Percentiles rank a stretch among this genome's conserved stretches.
phyloP scores from a whole-genome alignment of 345 rosid genomes.

The Turnera subulata region DNA sequence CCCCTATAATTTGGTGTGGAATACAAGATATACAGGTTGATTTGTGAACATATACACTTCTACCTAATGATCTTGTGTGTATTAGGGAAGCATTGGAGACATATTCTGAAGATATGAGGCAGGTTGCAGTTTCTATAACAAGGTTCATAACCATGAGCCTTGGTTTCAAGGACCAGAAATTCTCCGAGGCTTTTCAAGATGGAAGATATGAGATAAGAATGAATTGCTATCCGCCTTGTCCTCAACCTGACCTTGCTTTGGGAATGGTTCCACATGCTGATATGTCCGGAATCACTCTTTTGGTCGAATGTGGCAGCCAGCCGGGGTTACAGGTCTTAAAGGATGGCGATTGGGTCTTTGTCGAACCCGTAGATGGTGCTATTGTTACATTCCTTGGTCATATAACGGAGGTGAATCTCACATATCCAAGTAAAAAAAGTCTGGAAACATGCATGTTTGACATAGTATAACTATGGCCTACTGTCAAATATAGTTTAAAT shows the following conservation, averaged over 20 bases:
- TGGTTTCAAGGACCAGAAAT: conserved; percentile 3
- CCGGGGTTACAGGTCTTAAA: conserved; percentile 19
- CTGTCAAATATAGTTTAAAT: no score
- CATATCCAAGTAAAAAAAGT: background rate
- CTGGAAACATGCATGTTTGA: background rate
- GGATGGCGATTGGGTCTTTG: conserved; percentile 17
- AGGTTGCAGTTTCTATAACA: conserved; percentile 8
- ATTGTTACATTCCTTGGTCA: conserved; percentile 16
- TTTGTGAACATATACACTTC: background rate
- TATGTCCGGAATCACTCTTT: conserved; percentile 17
- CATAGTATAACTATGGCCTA: no score
- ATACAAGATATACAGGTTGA: no score
- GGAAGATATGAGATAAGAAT: conserved; percentile 17
- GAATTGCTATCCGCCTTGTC: conserved; percentile 21
- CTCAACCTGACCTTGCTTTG: conserved; percentile 10
- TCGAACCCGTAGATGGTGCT: conserved; percentile 14
- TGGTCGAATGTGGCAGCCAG: conserved; percentile 16
- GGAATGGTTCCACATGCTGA: conserved; percentile 19
- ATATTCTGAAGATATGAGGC: conserved; percentile 20
- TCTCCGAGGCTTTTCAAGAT: conserved; percentile 13
- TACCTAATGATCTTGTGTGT: background rate
- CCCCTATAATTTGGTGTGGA: no score
- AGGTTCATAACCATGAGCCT: conserved; percentile 20
- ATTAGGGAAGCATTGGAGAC: conserved; percentile 17
- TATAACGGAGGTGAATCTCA: conserved; percentile 14